Base-by-base conservation (phyloP, 768 basidiomycete species). In the Mycena filopes region DNA sequence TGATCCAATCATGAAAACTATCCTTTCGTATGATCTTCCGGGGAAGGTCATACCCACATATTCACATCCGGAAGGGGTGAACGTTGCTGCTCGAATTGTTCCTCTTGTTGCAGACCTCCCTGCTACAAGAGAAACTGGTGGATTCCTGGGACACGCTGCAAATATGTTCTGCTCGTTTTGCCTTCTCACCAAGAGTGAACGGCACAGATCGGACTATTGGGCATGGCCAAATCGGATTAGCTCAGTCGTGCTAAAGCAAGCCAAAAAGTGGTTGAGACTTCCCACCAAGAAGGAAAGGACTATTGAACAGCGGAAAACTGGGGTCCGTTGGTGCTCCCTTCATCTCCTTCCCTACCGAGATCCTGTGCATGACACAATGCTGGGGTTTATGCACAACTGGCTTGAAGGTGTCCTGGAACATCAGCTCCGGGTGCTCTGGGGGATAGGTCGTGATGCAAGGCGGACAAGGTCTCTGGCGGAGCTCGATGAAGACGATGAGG, bases 101-200 rank as follows among this genome's bases (percentile, higher is more conserved):
- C 69, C 70, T 13, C 57, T 73, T 12, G 49, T 73, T 40, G 61
- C 54, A 16, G 69, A 76, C 15, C 59, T 63, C 8, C 65, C 46
- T 20, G 72, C 70, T 10, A 53, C 60, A 4, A 38, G 62, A 18
- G 71, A 73, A 38, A 29, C 67, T 18, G 61, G 63, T 4, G 70
- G 74, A 33, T 71, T 68, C 64, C 38, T 63, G 21, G 51, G 45
- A 9, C 49, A 63, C 55, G 36, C 55, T 15, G 55, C 70, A 4
- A 55, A 33, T 0, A 56, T 54, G 33, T 75, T 71, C 36, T 75
- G 74, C 60, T 68, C 68, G 5, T 68, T 60, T 25, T 75, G 74
- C 55, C 59, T 60, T 13, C 59, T 54, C 33, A 47, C 15, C 2
- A 26, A 26, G 1, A 41, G 59, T 10, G 66, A 72, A 33, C 59